phyloP scores from a whole-genome alignment of 257 asterid species.

The Penstemon davidsonii region DNA sequence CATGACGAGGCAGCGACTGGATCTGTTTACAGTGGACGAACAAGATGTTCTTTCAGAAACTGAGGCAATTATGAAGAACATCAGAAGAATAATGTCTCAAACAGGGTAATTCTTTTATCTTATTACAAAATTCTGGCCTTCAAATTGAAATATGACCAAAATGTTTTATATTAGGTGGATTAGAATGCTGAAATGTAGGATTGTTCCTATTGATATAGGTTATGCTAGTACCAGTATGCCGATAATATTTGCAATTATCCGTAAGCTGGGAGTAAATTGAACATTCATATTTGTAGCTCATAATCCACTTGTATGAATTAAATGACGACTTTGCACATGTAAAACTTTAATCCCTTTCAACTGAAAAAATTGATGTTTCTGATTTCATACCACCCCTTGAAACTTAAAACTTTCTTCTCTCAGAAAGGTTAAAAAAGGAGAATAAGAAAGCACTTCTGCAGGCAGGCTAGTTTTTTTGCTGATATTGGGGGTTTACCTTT shows the following conservation, averaged over 20 bases:
- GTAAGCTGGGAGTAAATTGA: neutral
- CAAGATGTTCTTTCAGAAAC: conserved; percentile 66
- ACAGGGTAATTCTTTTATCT: conserved; percentile 53
- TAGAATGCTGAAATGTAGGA: conserved; percentile 14
- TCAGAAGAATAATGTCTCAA: conserved; percentile 68
- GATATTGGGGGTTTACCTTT: conserved; percentile 10
- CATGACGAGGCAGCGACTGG: conserved; percentile 63
- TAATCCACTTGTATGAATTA: neutral
- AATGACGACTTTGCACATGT: conserved; percentile 3
- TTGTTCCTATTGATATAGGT: neutral
- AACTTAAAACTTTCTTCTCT: conserved; percentile 4
- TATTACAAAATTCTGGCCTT: conserved; percentile 5
- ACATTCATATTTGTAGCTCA: neutral
- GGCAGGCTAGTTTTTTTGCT: neutral
- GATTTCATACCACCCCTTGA: neutral
- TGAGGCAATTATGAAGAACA: conserved; percentile 66
- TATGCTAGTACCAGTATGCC: conserved; percentile 3
- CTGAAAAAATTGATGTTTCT: neutral
- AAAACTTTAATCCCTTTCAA: conserved; percentile 6
- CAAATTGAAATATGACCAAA: conserved; percentile 5
- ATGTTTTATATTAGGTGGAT: conserved; percentile 10
- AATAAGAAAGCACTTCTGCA: conserved; percentile 1
- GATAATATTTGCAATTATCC: neutral
- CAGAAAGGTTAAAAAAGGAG: neutral
- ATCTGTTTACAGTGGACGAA: conserved; percentile 78